Evolutionary conservation across 352 stramenopile species (phyloP).

Genomic region (Aphanomyces euteiches): DNA sequence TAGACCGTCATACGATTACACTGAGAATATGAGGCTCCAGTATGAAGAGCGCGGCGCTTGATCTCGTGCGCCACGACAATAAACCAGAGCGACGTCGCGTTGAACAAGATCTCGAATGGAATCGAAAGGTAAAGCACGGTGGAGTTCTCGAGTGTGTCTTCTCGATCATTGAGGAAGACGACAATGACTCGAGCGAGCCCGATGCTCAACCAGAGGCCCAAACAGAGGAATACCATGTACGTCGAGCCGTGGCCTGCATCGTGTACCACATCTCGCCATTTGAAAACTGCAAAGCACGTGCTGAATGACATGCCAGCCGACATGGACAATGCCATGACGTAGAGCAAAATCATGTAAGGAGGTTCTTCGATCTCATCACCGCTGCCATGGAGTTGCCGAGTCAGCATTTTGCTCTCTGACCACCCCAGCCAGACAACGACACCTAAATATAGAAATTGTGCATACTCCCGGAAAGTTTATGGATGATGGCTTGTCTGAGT

Average conservation of each 20-base stretch:
- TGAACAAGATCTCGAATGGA: neutral
- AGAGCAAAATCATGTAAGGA: constrained; percentile 7
- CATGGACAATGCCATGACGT: constrained; percentile 11
- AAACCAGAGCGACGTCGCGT: constrained; percentile 19
- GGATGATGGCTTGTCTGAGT: too few species aligned
- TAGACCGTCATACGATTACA: constrained; percentile 1
- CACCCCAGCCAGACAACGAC: neutral
- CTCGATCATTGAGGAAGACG: constrained; percentile 5
- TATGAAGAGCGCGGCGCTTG: neutral
- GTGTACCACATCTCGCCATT: neutral
- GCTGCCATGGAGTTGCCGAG: constrained; percentile 4
- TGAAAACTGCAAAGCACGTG: constrained; percentile 23
- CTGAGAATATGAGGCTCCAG: neutral
- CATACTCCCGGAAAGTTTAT: neutral
- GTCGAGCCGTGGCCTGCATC: constrained; percentile 17
- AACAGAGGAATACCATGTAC: constrained; percentile 22
- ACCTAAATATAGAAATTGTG: neutral
- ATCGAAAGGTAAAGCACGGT: constrained; percentile 2
- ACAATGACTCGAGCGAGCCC: neutral
- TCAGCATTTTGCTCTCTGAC: neutral
- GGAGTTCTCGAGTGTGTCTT: neutral
- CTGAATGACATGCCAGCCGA: constrained; percentile 14
- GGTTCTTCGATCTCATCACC: constrained; percentile 4
- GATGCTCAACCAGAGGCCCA: constrained; percentile 11
- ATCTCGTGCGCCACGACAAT: constrained; percentile 7